These are phyloP conservation scores for Coprinellus micaceus DNA, from an alignment of 768 basidiomycete species.

Conservation along the genomic window DNA sequence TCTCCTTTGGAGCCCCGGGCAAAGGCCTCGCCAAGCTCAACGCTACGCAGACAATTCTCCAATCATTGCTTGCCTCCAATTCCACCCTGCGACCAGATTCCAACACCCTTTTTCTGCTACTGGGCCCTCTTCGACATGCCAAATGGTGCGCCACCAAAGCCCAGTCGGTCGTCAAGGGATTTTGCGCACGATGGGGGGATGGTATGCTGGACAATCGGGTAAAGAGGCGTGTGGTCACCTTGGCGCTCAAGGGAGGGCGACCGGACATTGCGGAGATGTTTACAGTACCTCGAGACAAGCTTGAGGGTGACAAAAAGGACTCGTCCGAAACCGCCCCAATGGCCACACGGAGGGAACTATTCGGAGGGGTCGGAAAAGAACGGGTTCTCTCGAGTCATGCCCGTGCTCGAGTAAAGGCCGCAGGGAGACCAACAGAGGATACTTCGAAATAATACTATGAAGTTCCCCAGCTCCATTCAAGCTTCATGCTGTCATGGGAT, in stretches of 20 bases:
- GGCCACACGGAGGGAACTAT: conserved; percentile 21
- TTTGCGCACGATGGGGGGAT: conserved; percentile 53
- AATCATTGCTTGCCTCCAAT: conserved; percentile 43
- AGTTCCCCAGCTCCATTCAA: not conserved
- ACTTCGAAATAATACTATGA: not conserved
- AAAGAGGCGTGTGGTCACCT: conserved; percentile 50
- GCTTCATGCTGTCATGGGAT: not conserved
- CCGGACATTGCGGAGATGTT: conserved; percentile 41
- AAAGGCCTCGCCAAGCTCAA: conserved; percentile 42
- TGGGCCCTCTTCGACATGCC: conserved; percentile 46
- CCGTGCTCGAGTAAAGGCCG: conserved; percentile 11
- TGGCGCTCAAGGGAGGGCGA: conserved; percentile 66
- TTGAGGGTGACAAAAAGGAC: not conserved
- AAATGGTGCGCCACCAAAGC: conserved; percentile 56
- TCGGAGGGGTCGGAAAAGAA: conserved; percentile 30
- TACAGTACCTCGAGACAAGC: not conserved
- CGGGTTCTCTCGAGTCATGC: conserved; percentile 27
- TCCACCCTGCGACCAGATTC: conserved; percentile 52
- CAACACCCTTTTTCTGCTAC: conserved; percentile 55
- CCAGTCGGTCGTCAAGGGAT: conserved; percentile 38
- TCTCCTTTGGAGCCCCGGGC: conserved; percentile 30
- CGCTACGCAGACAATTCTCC: conserved; percentile 40
- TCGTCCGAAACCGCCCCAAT: not conserved
- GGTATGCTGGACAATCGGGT: conserved; percentile 52
- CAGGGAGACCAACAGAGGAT: conserved; percentile 7